These are phyloP conservation scores for Hortaea sp. DNA, from an alignment of 2,329 filamentous ascomycete genomes.

Conservation along the genomic window DNA sequence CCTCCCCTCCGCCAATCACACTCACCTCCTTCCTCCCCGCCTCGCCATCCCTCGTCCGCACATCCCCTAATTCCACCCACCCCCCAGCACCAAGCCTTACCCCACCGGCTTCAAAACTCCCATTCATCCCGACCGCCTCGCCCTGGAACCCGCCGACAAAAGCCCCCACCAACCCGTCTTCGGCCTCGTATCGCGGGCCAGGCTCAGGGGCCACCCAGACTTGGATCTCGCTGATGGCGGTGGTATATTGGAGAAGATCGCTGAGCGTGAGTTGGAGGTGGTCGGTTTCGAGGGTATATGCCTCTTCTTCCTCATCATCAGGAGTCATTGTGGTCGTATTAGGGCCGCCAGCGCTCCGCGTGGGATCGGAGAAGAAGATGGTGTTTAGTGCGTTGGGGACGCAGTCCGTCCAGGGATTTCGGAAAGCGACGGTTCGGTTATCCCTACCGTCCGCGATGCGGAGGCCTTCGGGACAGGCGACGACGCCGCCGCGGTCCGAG, in stretches of 20 bases:
- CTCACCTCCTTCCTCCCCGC: slow-evolving; percentile 4
- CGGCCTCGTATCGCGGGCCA: slow-evolving; percentile 15
- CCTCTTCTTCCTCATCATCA: neutral
- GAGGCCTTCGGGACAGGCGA: slow-evolving; percentile 15
- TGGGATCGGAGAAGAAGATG: slow-evolving; percentile 13
- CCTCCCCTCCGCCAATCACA: slow-evolving; percentile 9
- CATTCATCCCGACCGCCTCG: slow-evolving; percentile 10
- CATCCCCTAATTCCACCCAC: slow-evolving; percentile 12
- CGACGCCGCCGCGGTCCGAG: slow-evolving; percentile 26
- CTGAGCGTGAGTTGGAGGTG: slow-evolving; percentile 9
- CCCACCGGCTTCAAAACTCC: slow-evolving; percentile 10
- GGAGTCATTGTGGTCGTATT: slow-evolving; percentile 4
- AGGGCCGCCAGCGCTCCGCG: neutral
- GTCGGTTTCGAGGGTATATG: slow-evolving; percentile 9
- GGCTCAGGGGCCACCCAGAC: slow-evolving; percentile 16
- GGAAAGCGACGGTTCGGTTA: slow-evolving; percentile 3
- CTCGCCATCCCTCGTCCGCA: slow-evolving; percentile 4
- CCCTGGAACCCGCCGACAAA: slow-evolving; percentile 15
- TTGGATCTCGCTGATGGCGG: slow-evolving; percentile 15
- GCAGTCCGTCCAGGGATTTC: slow-evolving; percentile 9
- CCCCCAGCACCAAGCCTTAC: slow-evolving; percentile 9
- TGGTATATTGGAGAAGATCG: slow-evolving; percentile 9
- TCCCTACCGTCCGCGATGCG: slow-evolving; percentile 7
- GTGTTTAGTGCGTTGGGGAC: slow-evolving; percentile 10
- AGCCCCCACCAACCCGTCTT: slow-evolving; percentile 12